Evolutionary conservation across 192 early-diverging fungal species (phyloP).

Genomic region (Coemansia sp.): DNA sequence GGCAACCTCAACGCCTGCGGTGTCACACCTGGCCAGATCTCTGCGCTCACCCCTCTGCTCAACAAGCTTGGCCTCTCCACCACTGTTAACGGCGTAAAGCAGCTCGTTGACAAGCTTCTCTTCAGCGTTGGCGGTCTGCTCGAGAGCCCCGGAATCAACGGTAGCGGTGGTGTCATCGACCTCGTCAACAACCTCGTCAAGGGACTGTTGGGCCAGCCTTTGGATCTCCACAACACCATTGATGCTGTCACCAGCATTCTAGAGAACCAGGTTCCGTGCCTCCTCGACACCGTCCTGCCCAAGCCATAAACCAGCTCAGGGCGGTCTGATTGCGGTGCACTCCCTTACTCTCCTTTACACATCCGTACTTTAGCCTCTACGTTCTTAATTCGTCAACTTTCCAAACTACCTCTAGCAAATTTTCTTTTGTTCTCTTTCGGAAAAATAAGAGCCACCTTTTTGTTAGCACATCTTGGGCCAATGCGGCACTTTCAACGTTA

Average conservation of each 20-base stretch:
- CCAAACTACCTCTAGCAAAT: neutral
- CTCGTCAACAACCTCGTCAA: constrained; percentile 50
- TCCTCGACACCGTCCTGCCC: constrained; percentile 48
- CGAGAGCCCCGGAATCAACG: constrained; percentile 33
- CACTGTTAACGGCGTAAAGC: constrained; percentile 44
- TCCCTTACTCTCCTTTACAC: neutral
- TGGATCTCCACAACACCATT: constrained; percentile 45
- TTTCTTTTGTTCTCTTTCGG: neutral
- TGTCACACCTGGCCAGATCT: constrained; percentile 38
- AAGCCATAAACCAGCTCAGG: constrained; percentile 22
- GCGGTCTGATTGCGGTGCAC: neutral
- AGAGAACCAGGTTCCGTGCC: constrained; percentile 49
- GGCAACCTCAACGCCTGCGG: constrained; percentile 36
- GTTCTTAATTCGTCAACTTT: constrained; percentile 10
- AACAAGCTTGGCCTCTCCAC: constrained; percentile 37
- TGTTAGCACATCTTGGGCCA: neutral
- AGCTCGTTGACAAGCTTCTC: constrained; percentile 44
- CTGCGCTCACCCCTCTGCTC: constrained; percentile 50
- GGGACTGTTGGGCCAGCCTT: constrained; percentile 36
- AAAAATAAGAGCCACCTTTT: neutral
- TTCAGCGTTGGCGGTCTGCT: constrained; percentile 36
- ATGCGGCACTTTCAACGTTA: no score
- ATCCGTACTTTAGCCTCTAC: constrained; percentile 8
- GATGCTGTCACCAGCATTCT: constrained; percentile 38
- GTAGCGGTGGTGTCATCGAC: constrained; percentile 29